Evolutionary conservation across 352 stramenopile genomes (phyloP).

Genomic region (Globisporangium carolinianum): DNA sequence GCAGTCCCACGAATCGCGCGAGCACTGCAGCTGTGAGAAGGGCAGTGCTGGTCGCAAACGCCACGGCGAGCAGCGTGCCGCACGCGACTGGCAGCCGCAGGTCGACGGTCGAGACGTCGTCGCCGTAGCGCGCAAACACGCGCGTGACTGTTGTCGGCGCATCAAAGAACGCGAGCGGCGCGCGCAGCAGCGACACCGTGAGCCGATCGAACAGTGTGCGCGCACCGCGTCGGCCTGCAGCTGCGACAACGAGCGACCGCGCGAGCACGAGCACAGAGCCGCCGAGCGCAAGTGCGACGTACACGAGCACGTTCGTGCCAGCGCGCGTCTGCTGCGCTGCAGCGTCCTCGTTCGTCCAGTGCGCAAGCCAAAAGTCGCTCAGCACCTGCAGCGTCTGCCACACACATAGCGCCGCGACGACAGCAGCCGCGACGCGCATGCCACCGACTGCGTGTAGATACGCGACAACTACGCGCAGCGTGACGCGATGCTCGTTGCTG

Average conservation of each 20-base stretch:
- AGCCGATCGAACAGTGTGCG: slow-evolving; percentile 83
- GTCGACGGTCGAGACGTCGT: slow-evolving; percentile 92
- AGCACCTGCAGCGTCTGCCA: slow-evolving; percentile 82
- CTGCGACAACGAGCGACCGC: slow-evolving; percentile 49
- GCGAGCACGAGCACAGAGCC: slow-evolving; percentile 48
- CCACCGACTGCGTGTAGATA: slow-evolving; percentile 48
- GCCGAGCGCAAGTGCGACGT: slow-evolving; percentile 41
- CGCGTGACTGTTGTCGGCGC: slow-evolving; percentile 85
- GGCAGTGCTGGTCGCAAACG: slow-evolving; percentile 72
- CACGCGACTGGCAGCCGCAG: slow-evolving; percentile 68
- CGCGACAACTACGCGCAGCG: slow-evolving; percentile 25
- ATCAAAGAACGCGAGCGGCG: slow-evolving; percentile 94
- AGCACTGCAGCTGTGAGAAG: slow-evolving; percentile 78
- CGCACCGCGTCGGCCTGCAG: slow-evolving; percentile 46
- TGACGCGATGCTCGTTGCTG: slow-evolving; percentile 22
- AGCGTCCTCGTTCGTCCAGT: slow-evolving; percentile 78
- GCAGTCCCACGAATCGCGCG: slow-evolving; percentile 63
- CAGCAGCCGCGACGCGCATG: slow-evolving; percentile 29
- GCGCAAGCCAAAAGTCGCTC: slow-evolving; percentile 89
- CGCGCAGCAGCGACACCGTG: slow-evolving; percentile 76
- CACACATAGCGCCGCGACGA: slow-evolving; percentile 62
- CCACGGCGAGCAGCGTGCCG: slow-evolving; percentile 66
- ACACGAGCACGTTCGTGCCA: slow-evolving; percentile 58
- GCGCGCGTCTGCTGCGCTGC: slow-evolving; percentile 77
- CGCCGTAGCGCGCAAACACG: slow-evolving; percentile 88